Base-by-base conservation (phyloP, 78 protist species). In the Chrysochromulina parva region DNA sequence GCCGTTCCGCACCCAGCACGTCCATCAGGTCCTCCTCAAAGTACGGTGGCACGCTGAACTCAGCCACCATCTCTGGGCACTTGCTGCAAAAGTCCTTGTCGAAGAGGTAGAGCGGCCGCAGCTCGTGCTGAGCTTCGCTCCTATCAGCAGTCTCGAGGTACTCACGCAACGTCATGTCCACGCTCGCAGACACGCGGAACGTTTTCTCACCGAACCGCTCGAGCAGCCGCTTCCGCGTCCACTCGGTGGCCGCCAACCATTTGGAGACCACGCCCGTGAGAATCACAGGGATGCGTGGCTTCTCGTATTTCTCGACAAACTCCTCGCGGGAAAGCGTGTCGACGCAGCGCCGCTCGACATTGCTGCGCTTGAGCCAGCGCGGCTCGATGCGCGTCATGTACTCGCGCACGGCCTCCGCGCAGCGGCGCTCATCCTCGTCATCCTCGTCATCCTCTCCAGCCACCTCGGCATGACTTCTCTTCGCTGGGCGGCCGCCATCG, bases 31-130 rank as follows among this genome's bases (percentile, higher is more conserved):
- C 97, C 10, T 38, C 20, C 53, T 47, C 91, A 4, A 53, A 53
- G 85, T 50, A 92, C 6, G 26, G 16, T 1, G 88, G 90, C 0
- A 89, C 71, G 22, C 69, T 78, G 71, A 93, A 96, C 50, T 95
- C 95, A 0, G 62, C 80, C 6, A 67, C 55, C 0, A 96, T 10
- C 67, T 69, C 84, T 57, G 96, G 96, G 0, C 88, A 76, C 47
- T 9, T 4, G 38, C 90, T 93, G 16, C 87, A 91, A 78, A 95
- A 96, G 67, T 94, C 58, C 53, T 94, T 91, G 53, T 96, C 97
- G 65, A 96, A 96, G 48, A 96, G 60, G 67, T 96, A 96, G 74
- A 94, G 87, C 67, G 97, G 97, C 57, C 58, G 85, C 62, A 95
- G 96, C 57, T 96, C 97, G 3, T 38, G 38, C 38, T 38, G 38